Evolutionary conservation across 768 basidiomycete species (phyloP).

Genomic region (Termitomyces sp.): DNA sequence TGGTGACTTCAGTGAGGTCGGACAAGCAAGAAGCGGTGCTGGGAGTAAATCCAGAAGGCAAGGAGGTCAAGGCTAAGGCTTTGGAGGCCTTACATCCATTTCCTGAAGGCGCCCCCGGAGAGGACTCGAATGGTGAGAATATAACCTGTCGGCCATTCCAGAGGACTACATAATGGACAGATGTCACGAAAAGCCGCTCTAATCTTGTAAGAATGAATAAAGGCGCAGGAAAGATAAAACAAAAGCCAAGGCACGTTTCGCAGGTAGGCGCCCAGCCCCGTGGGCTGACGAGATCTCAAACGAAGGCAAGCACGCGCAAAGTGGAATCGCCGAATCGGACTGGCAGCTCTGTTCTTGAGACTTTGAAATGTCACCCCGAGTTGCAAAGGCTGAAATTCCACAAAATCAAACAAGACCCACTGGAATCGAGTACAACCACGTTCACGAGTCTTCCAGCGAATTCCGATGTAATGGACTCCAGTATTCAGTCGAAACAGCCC

Average conservation of each 20-base stretch:
- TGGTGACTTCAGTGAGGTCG: background rate
- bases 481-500: background rate
- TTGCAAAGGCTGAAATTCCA: background rate
- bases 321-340: background rate
- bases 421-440: background rate
- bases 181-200: background rate
- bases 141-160: background rate
- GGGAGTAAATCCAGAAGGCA: background rate
- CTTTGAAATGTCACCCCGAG: background rate
- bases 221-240: background rate
- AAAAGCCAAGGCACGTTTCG: background rate
- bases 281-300: background rate
- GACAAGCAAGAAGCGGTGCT: background rate
- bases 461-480: background rate
- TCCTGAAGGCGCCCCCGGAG: background rate
- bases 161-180: background rate
- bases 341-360: background rate
- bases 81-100: background rate
- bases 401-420: background rate
- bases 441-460: background rate
- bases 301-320: background rate
- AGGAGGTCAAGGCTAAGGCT: background rate
- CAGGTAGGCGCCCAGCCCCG: background rate
- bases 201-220: background rate
- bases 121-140: background rate